These are phyloP conservation scores for Neopestalotiopsis sp. DNA, from an alignment of 2,329 filamentous ascomycete species.

Conservation along the genomic window DNA sequence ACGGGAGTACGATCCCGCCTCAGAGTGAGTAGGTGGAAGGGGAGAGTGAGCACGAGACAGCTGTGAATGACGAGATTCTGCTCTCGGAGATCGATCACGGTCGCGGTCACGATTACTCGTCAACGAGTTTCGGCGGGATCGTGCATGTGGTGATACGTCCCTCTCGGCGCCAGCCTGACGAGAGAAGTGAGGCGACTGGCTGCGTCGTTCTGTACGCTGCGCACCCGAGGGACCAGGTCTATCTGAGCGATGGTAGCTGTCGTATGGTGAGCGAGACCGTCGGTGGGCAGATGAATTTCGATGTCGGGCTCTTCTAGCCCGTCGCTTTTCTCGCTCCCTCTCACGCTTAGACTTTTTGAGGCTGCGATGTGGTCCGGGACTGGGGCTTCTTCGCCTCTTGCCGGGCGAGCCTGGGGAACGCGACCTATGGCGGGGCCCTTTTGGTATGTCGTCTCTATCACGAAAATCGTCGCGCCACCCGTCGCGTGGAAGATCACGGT, in stretches of 20 bases:
- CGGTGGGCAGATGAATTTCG: slow-evolving; percentile 28
- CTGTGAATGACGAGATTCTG: slow-evolving; percentile 18
- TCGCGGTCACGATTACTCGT: slow-evolving; percentile 32
- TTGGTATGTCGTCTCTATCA: slow-evolving; percentile 40
- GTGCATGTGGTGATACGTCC: slow-evolving; percentile 23
- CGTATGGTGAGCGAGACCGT: slow-evolving; percentile 34
- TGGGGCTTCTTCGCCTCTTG: slow-evolving; percentile 49
- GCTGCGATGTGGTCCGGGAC: slow-evolving; percentile 40
- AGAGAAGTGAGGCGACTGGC: slow-evolving; percentile 31
- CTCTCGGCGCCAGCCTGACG: slow-evolving; percentile 28
- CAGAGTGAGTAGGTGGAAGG: slow-evolving; percentile 29
- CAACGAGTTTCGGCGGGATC: slow-evolving; percentile 27
- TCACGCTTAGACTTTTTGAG: slow-evolving; percentile 48
- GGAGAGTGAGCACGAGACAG: slow-evolving; percentile 36
- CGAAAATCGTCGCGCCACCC: slow-evolving; percentile 33
- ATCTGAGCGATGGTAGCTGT: slow-evolving; percentile 28
- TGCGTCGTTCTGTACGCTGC: slow-evolving; percentile 28
- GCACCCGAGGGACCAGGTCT: slow-evolving; percentile 28
- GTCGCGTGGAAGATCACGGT: slow-evolving; percentile 29
- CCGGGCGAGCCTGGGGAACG: slow-evolving; percentile 41
- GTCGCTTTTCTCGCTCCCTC: slow-evolving; percentile 32
- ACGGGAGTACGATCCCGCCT: slow-evolving; percentile 32
- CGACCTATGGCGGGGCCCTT: slow-evolving; percentile 35
- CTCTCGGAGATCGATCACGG: slow-evolving; percentile 33
- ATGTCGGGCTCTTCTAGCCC: slow-evolving; percentile 25